phyloP scores from a whole-genome alignment of 768 basidiomycete genomes.

The Suillus decipiens region DNA sequence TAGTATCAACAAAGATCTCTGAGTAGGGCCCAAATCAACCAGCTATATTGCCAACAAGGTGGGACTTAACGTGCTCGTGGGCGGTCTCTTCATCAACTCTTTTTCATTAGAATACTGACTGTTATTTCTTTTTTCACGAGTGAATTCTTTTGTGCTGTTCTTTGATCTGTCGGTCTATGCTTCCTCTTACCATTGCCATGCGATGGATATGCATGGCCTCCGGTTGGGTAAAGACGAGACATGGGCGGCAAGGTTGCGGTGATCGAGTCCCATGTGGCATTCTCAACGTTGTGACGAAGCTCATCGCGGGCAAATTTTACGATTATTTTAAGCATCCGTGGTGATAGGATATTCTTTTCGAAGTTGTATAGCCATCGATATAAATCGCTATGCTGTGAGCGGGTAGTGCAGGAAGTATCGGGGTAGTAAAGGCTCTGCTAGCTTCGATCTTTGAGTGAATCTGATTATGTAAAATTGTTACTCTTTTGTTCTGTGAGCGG shows the following conservation, averaged over 20 bases:
- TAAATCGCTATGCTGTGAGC: background rate
- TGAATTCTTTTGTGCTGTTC: background rate
- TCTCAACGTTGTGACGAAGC: slow-evolving; percentile 16
- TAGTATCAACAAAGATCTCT: slow-evolving; percentile 27
- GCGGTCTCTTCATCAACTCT: slow-evolving; percentile 19
- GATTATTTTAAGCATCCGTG: slow-evolving; percentile 10
- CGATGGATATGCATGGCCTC: slow-evolving; percentile 9
- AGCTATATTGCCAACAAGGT: slow-evolving; percentile 20
- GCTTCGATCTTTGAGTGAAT: background rate
- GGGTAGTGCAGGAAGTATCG: slow-evolving; percentile 1
- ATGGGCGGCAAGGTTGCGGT: slow-evolving; percentile 37
- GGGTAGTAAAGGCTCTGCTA: too few species aligned
- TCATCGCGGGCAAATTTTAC: slow-evolving; percentile 17
- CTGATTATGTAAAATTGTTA: background rate
- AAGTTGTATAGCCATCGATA: slow-evolving; percentile 2
- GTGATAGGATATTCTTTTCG: background rate
- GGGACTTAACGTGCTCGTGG: slow-evolving; percentile 17
- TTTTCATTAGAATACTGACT: slow-evolving; percentile 7
- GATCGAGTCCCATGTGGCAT: slow-evolving; percentile 31
- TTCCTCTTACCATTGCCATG: background rate
- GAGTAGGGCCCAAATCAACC: slow-evolving; percentile 2
- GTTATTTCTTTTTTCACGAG: background rate
- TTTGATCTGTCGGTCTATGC: background rate
- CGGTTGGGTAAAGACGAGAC: too few species aligned
- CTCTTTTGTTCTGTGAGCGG: background rate